These are phyloP conservation scores for Malus domestica DNA, from an alignment of 306 rosid species.

Conservation along the genomic window ASM211411v1 NC_041791.1:7455501-7456000, in stretches of 20 bases:
- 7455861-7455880: conserved; percentile 36
- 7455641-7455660: neutral
- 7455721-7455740: neutral
- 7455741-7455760: neutral
- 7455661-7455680: neutral
- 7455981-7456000: conserved; percentile 52
- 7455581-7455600: neutral
- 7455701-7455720: neutral
- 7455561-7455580: conserved; percentile 79
- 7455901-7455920: conserved; percentile 94
- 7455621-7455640: neutral
- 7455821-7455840: no score
- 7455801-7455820: neutral
- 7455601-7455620: conserved; percentile 2
- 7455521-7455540: conserved; percentile 85
- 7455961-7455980: conserved; percentile 94
- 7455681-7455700: neutral
- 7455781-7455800: neutral
- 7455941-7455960: conserved; percentile 88
- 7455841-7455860: neutral
- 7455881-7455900: conserved; percentile 93
- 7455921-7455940: conserved; percentile 64
- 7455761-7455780: neutral
- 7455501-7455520: conserved; percentile 86
- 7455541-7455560: conserved; percentile 94